These are phyloP conservation scores for Allantophomopsis lycopodina DNA, from an alignment of 2,329 filamentous ascomycete genomes.

Conservation along the genomic window DNA sequence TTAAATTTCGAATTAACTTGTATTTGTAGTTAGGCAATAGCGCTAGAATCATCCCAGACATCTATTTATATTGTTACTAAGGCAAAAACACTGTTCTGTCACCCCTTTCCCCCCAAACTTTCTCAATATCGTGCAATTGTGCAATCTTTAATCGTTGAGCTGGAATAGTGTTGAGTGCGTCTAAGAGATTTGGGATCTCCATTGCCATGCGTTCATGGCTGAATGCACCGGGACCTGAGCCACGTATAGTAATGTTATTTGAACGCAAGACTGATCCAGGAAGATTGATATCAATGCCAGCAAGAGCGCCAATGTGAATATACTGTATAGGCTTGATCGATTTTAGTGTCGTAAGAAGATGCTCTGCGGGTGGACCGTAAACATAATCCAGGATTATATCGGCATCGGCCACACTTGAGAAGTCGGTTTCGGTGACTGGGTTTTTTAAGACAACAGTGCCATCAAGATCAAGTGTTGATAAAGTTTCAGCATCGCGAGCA, in stretches of 20 bases:
- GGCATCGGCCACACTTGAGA: conserved; percentile 27
- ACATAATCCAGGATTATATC: conserved; percentile 45
- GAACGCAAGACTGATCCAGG: conserved; percentile 29
- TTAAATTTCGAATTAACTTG: too few relatives aligned
- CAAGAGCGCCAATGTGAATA: conserved; percentile 35
- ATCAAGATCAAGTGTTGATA: conserved; percentile 30
- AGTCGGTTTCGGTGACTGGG: conserved; percentile 28
- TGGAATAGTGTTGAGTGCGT: conserved; percentile 11
- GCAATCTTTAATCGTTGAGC: too few relatives aligned
- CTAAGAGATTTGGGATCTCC: conserved; percentile 16
- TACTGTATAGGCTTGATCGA: conserved; percentile 32
- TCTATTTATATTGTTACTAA: too few relatives aligned
- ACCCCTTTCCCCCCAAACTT: too few relatives aligned
- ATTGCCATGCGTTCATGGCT: conserved; percentile 15
- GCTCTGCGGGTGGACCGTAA: conserved; percentile 30
- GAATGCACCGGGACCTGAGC: conserved; percentile 31
- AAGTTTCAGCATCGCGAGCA: conserved; percentile 28
- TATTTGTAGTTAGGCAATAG: too few relatives aligned
- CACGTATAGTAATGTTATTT: conserved; percentile 32
- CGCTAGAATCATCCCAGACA: too few relatives aligned
- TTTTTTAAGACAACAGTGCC: conserved; percentile 27
- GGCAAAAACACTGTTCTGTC: too few relatives aligned
- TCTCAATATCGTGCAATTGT: too few relatives aligned
- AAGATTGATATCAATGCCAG: conserved; percentile 9
- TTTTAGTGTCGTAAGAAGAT: conserved; percentile 26